phyloP scores from a whole-genome alignment of 495 filamentous ascomycete species.

The Glarea lozoyensis region DNA sequence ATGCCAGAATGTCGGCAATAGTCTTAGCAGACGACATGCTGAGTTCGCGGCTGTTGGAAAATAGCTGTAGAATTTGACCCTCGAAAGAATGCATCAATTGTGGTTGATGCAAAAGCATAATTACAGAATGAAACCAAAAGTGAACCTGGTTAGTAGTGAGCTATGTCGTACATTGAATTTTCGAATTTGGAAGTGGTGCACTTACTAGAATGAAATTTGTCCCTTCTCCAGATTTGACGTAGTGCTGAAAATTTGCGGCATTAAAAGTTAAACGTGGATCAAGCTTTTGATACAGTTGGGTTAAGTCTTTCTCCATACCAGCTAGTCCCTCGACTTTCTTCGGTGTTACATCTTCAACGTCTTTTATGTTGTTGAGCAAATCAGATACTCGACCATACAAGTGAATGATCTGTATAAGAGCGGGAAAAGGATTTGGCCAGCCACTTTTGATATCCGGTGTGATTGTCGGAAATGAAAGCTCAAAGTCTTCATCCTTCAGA shows the following conservation, averaged over 20 bases:
- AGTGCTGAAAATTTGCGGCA: conserved; percentile 66
- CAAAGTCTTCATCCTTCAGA: conserved; percentile 71
- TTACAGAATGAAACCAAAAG: conserved; percentile 84
- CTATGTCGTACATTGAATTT: not conserved
- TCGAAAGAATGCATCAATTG: conserved; percentile 71
- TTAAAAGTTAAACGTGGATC: conserved; percentile 69
- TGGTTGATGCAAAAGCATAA: conserved; percentile 76
- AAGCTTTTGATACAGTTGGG: conserved; percentile 67
- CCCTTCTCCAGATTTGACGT: conserved; percentile 66
- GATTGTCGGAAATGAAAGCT: conserved; percentile 58
- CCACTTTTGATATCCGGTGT: conserved; percentile 49
- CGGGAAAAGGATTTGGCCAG: conserved; percentile 70
- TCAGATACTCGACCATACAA: conserved; percentile 77
- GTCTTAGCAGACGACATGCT: conserved; percentile 86
- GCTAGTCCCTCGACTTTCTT: conserved; percentile 60
- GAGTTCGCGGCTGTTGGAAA: conserved; percentile 68
- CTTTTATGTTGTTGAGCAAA: conserved; percentile 71
- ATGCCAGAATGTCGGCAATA: conserved; percentile 74
- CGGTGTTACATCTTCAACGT: conserved; percentile 61
- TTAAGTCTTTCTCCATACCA: conserved; percentile 69
- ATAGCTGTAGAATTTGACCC: conserved; percentile 55
- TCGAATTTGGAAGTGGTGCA: not conserved
- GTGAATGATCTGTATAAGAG: conserved; percentile 72
- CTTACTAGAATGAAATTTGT: conserved; percentile 64
- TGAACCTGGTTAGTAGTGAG: conserved; percentile 42